Conservation (phyloP, 257 asterid genomes). For the Vinca minor region DNA sequence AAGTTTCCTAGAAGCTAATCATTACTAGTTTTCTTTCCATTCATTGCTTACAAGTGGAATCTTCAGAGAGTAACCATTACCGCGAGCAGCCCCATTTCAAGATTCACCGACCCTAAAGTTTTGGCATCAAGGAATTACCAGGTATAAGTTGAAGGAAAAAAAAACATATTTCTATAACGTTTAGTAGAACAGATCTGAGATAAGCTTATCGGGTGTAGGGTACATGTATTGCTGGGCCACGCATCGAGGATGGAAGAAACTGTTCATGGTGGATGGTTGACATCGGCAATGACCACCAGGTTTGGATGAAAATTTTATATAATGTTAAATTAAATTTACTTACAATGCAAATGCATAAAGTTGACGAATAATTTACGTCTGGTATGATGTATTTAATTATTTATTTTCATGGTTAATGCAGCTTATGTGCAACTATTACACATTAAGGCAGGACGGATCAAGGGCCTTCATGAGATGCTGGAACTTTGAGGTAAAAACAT, state of each 20-base stretch:
- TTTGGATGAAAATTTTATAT: slow-evolving; percentile 1
- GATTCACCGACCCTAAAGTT: slow-evolving; percentile 94
- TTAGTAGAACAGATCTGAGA: slow-evolving; percentile 3
- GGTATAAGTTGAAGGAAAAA: slow-evolving; percentile 27
- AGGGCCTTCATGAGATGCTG: slow-evolving; percentile 67
- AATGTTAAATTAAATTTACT: neutral
- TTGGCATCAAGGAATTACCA: slow-evolving; percentile 85
- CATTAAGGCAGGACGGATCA: slow-evolving; percentile 94
- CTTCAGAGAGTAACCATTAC: slow-evolving; percentile 68
- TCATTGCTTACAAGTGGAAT: slow-evolving; percentile 1
- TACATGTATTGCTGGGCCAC: slow-evolving; percentile 83
- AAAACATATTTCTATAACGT: too few species aligned
- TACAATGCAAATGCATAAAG: too few species aligned
- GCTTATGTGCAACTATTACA: slow-evolving; percentile 96
- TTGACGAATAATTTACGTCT: too few species aligned
- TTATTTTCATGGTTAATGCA: slow-evolving; percentile 23
- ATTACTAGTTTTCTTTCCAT: slow-evolving; percentile 10
- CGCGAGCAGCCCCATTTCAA: slow-evolving; percentile 85
- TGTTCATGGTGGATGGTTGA: slow-evolving; percentile 95
- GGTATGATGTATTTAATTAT: too few species aligned
- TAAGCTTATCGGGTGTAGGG: slow-evolving; percentile 40
- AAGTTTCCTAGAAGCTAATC: neutral
- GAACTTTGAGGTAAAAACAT: slow-evolving; percentile 65
- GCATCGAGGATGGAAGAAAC: slow-evolving; percentile 58
- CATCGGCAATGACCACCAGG: slow-evolving; percentile 87